Base-by-base conservation (phyloP, 208 protist species). In the Acanthamoeba sp. region DNA sequence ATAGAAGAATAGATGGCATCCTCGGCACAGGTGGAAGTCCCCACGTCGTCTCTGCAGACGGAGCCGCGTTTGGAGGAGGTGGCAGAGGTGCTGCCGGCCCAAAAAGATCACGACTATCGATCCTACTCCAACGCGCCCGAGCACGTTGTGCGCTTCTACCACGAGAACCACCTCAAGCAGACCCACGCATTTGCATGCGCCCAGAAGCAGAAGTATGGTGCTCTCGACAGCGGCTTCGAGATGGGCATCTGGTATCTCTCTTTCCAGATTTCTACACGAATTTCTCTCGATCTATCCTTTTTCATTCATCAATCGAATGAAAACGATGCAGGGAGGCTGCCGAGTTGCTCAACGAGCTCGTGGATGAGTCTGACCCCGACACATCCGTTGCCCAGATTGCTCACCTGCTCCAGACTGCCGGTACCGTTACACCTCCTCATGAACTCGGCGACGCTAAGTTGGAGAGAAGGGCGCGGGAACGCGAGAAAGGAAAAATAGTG, bases 351-450 rank as follows among this genome's bases (percentile, higher is more conserved):
- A 96, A 97, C 64, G 89, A 59, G 27, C 66, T 96, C 9, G 52
- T 96, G 0, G 95, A 96, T 62, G 93, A 96, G 12, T 88, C 76
- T n/a, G 96, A 97, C 32, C 96, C 96, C 7, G 96, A 97, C 59
- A 89, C 80, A 38, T 55, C 89, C 10, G 84, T 97, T 20, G 95
- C 96, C 16, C 95, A 97, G 52, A 96, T 95, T 34, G 94, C 95
- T 57, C 96, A 97, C 92, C 55, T 93, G 18, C 64, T 97, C 18
- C 96, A 97, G 66, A 97, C 96, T 0, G 96, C 93, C 20, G 96
- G 96, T 69, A 29, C 87, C 29, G 96, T 94, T 66, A 1, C 27
- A 6, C 7, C 9, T 7, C 16, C 91, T 95, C 80, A 5, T n/a
- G 14, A 59, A 6, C 84, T 55, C 4, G 48, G 16, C 36, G n/a